phyloP scores from a whole-genome alignment of 495 filamentous ascomycete genomes.

The Neurospora pannonica region DNA sequence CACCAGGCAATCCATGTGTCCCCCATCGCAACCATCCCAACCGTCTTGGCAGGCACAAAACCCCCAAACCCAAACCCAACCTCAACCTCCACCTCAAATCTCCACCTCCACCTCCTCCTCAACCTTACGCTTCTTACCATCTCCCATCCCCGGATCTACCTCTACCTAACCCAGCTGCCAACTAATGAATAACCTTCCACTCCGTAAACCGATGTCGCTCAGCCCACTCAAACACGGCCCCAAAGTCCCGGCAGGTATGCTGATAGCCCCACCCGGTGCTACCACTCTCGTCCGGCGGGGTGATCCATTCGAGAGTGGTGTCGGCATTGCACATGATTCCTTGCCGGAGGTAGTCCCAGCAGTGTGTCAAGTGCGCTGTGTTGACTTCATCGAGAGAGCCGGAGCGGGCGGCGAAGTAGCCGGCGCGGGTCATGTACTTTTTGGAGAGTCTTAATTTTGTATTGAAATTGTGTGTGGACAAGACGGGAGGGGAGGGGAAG shows the following conservation, averaged over 20 bases:
- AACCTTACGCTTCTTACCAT: too few species aligned
- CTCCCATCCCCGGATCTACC: too few species aligned
- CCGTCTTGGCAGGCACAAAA: background rate
- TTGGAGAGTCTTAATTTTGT: too few species aligned
- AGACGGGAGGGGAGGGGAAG: too few species aligned
- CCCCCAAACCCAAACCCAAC: background rate
- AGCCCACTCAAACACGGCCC: background rate
- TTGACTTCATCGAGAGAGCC: background rate
- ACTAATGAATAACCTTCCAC: constrained; percentile 1
- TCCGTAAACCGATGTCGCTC: background rate
- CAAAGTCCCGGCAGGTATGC: background rate
- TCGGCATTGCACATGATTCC: constrained; percentile 9
- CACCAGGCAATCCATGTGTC: background rate
- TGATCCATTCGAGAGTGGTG: constrained; percentile 8
- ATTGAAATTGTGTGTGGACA: too few species aligned
- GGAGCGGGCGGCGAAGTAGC: constrained; percentile 2
- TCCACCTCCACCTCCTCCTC: too few species aligned
- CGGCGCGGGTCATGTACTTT: constrained; percentile 2
- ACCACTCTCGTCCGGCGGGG: background rate
- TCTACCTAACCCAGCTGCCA: too few species aligned
- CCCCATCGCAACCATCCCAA: background rate
- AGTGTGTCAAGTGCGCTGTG: constrained; percentile 10
- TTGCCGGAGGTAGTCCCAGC: constrained; percentile 13
- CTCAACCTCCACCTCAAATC: too few species aligned
- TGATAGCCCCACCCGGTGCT: constrained; percentile 2